Base-by-base conservation (phyloP, 1,139 yeast genomes). In the Barnettozyma hawaiiensis region DNA sequence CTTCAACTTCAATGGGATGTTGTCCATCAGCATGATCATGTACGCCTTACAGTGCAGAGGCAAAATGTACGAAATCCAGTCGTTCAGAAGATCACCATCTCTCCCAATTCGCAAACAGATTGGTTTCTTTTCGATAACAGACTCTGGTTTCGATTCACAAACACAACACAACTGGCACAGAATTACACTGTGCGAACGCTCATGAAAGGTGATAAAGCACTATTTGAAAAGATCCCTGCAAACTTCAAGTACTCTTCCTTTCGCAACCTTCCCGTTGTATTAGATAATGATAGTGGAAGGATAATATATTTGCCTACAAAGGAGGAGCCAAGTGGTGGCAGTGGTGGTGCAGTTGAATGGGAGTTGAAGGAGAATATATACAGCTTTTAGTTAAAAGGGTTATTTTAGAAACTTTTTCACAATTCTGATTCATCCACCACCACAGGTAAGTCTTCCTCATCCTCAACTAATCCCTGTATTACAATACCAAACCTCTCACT, bases 381-480 rank as follows among this genome's bases (percentile, higher is more conserved):
- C 34, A 27, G 19, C 6, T 43, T 44, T 18, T 19, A 35, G n/a
- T n/a, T n/a, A n/a, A n/a, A n/a, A n/a, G n/a, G n/a, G n/a, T n/a
- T n/a, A n/a, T n/a, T n/a, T n/a, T n/a, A n/a, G n/a, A n/a, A n/a
- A n/a, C n/a, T n/a, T n/a, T n/a, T n/a, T n/a, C n/a, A n/a, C n/a
- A n/a, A n/a, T n/a, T n/a, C 19, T 3, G 3, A 22, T 9, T 21
- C 15, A n/a, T 19, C 11, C 2, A 52, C 52, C 16, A 54, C 58
- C 9, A 54, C 54, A 2, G 60, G 60, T 2, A 34, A 45, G 6
- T 53, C 56, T 4, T 53, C 58, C 3, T 52, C 57, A 26, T 51
- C 54, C n/a, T 47, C 52, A 11, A 38, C 24, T 1, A 47, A 5
- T 1, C 52, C 54, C 8, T 44, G 44, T 11, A 54, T 44, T n/a